These are phyloP conservation scores for Friedmanniomyces endolithicus DNA, from an alignment of 495 filamentous ascomycete genomes.

Conservation along the genomic window DNA sequence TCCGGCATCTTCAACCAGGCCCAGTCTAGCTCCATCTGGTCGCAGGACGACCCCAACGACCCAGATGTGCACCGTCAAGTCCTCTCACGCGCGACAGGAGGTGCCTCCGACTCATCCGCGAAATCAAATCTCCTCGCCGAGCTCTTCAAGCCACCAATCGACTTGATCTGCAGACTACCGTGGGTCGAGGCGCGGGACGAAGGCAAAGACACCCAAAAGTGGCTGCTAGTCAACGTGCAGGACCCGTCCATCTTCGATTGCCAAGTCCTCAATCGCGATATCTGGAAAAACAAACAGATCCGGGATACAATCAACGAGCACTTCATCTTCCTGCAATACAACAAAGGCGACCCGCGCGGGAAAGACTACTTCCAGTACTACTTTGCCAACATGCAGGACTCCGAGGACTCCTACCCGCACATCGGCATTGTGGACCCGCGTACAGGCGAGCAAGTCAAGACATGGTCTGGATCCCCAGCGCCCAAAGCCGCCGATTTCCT, in stretches of 20 bases:
- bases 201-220: slow-evolving; percentile 77
- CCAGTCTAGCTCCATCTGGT: slow-evolving; percentile 61
- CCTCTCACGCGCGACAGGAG: slow-evolving; percentile 54
- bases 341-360: slow-evolving; percentile 63
- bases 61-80: slow-evolving; percentile 37
- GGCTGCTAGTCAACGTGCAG: slow-evolving; percentile 91
- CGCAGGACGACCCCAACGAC: slow-evolving; percentile 35
- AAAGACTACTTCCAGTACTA: slow-evolving; percentile 80
- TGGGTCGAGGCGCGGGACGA: slow-evolving; percentile 74
- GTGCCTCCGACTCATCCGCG: slow-evolving; percentile 56
- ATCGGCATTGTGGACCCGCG: slow-evolving; percentile 92
- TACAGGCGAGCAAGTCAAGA: slow-evolving; percentile 93
- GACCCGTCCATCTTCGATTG: slow-evolving; percentile 85
- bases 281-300: slow-evolving; percentile 79
- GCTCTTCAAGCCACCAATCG: slow-evolving; percentile 81
- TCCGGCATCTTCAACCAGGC: slow-evolving; percentile 80
- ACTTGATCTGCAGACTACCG: slow-evolving; percentile 58
- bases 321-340: slow-evolving; percentile 89
- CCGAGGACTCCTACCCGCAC: slow-evolving; percentile 77
- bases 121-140: slow-evolving; percentile 70
- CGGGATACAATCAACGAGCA: slow-evolving; percentile 73
- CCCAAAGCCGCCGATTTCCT: slow-evolving; percentile 70
- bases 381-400: slow-evolving; percentile 53
- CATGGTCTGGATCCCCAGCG: slow-evolving; percentile 77
- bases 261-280: slow-evolving; percentile 80